Conservation (phyloP, 73 alveolate species). For the Tetrahymena borealis region DNA sequence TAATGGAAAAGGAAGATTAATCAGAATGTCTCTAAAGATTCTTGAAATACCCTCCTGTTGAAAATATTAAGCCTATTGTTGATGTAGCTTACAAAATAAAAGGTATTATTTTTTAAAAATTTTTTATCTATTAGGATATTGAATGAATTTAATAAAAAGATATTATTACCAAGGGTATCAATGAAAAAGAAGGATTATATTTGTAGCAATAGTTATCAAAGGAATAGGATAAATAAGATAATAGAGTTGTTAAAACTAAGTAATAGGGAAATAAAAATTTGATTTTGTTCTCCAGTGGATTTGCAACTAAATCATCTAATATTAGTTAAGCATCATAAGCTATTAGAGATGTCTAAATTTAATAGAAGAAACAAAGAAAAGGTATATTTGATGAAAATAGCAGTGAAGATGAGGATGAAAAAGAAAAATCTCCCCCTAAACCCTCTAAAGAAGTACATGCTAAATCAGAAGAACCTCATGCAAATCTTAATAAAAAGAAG, state of each 20-base stretch:
- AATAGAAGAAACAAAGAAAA: neutral
- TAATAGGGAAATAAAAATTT: neutral
- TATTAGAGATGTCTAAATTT: neutral
- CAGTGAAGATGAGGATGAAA: neutral
- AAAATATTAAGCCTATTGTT: constrained; percentile 11
- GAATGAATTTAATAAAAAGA: neutral
- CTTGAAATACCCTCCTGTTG: constrained; percentile 20
- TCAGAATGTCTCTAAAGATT: constrained; percentile 30
- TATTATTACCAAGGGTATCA: neutral
- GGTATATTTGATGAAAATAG: neutral
- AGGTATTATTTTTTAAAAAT: neutral
- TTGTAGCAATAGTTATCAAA: neutral
- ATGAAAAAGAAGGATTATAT: neutral
- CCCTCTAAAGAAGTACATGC: neutral
- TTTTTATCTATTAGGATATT: neutral
- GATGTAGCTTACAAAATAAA: constrained; percentile 6
- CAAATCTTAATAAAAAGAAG: neutral
- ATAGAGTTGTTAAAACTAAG: neutral
- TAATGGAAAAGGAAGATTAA: constrained; percentile 34
- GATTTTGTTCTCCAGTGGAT: neutral
- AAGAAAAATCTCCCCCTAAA: neutral
- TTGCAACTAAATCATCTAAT: neutral
- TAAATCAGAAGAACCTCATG: neutral
- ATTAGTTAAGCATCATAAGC: neutral
- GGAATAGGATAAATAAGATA: neutral